Evolutionary conservation across 164 flowering plant genomes (phyloP), one percentile per base, ranked within the genome.

Genomic region (Umbellularia californica): DNA sequence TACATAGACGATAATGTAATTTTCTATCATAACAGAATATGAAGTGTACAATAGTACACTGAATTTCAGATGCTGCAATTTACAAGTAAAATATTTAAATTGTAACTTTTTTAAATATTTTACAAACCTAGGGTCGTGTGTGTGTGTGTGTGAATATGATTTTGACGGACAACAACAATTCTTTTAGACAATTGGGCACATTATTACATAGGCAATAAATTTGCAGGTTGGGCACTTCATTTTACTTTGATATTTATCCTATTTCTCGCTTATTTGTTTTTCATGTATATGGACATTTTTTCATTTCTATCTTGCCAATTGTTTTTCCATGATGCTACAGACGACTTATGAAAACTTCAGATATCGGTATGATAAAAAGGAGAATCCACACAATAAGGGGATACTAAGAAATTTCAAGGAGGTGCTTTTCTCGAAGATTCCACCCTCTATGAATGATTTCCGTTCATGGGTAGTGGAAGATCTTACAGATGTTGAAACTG

Each of bases 271-370:
- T 55, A 17, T 55, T 55, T 55, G n/a, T 55, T 15, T 55, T 55
- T 55, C 60, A 20, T 55, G 60, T 55, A 55, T 52, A n/a, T 51
- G 12, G 35, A 5, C 2, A 17, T 11, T 41, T 9, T 28, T 33
- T 72, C n/a, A 5, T 24, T 10, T 60, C 23, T 22, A 3, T 64
- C 14, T 62, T 27, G 22, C 27, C 33, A 24, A 58, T 5, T 47
- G 17, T 3, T 63, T 22, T 20, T 41, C 12, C 28, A 60, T 65
- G 63, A 19, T 70, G 25, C 14, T 81, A 55, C 91, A 92, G 99
- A 92, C 99, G 6, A 93, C 99, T 7, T 95, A 95, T 73, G 99
- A 95, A 79, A 95, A 92, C 82, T 95, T 95, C 77, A 87, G 98
- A 9, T 88, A 88, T 77, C 86, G 93, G 72, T 95, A 95, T 87